Evolutionary conservation across 2,329 filamentous ascomycete species (phyloP).

Genomic region (Aspergillus japonicus): DNA sequence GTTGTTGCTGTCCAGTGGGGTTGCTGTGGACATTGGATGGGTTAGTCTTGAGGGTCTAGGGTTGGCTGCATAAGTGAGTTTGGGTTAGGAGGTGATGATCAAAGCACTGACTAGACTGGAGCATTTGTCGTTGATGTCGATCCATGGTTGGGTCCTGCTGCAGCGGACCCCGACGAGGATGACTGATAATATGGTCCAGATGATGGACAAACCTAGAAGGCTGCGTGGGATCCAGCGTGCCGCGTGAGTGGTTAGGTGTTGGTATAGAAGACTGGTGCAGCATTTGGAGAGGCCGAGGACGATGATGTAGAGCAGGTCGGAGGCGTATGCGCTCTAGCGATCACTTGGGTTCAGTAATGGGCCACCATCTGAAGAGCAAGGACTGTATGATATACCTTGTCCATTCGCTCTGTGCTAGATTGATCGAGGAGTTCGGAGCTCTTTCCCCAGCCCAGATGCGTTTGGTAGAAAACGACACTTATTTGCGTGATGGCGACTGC

Average conservation of each 20-base stretch:
- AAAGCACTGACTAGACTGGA: conserved; percentile 29
- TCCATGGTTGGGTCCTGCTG: conserved; percentile 35
- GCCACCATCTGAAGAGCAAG: too few relatives aligned
- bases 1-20: conserved; percentile 42
- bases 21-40: conserved; percentile 23
- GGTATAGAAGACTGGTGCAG: conserved; percentile 26
- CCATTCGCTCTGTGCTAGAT: conserved; percentile 27
- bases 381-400: conserved; percentile 32
- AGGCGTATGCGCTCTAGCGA: conserved; percentile 36
- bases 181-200: conserved; percentile 37
- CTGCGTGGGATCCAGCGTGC: conserved; percentile 12
- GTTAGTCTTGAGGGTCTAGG: too few relatives aligned
- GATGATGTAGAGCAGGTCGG: conserved; percentile 44
- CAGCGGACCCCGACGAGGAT: conserved; percentile 42
- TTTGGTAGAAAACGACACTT: conserved; percentile 37
- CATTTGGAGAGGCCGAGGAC: conserved; percentile 45
- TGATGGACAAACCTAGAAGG: conserved; percentile 29
- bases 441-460: conserved; percentile 43
- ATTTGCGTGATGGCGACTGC: conserved; percentile 38
- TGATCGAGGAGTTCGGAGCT: conserved; percentile 12
- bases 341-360: neutral
- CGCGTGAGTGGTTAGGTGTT: conserved; percentile 16
- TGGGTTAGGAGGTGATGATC: neutral
- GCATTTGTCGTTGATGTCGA: conserved; percentile 31
- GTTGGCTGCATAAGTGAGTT: too few relatives aligned